Evolutionary conservation across 106 monocot genomes (phyloP).

Genomic region (Narthecium ossifragum): DNA sequence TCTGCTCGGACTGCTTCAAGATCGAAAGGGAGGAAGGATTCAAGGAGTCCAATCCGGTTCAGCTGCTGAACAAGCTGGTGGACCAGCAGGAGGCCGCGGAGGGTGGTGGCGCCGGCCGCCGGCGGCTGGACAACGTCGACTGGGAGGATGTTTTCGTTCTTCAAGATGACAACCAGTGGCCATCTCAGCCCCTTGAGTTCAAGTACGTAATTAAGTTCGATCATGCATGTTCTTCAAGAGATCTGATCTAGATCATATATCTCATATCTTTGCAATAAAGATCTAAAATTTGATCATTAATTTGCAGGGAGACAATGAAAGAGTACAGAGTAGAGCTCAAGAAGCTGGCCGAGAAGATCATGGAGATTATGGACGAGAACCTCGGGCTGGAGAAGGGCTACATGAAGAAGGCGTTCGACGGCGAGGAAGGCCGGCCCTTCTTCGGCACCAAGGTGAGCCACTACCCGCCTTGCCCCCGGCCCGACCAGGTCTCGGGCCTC

Average conservation of each 20-base stretch:
- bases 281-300: not conserved
- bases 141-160: conserved; percentile 44
- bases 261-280: not conserved
- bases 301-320: conserved; percentile 24
- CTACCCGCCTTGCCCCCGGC: conserved; percentile 39
- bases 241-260: not conserved
- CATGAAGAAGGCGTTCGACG: conserved; percentile 43
- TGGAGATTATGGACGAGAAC: conserved; percentile 24
- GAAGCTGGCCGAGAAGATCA: conserved; percentile 26
- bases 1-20: conserved; percentile 41
- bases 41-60: conserved; percentile 38
- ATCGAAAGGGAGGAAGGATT: conserved; percentile 46
- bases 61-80: conserved; percentile 18
- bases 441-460: conserved; percentile 72
- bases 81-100: not conserved
- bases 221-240: too few species aligned
- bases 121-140: conserved; percentile 20
- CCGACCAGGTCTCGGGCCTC: conserved; percentile 22
- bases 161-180: conserved; percentile 29
- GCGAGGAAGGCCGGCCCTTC: conserved; percentile 34
- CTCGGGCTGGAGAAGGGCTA: conserved; percentile 43
- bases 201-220: not conserved
- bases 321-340: conserved; percentile 23
- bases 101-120: not conserved
- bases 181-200: conserved; percentile 24